These are phyloP conservation scores for Tieghemostelium lacteum DNA, from an alignment of 78 protist species.

Conservation along the genomic window DNA sequence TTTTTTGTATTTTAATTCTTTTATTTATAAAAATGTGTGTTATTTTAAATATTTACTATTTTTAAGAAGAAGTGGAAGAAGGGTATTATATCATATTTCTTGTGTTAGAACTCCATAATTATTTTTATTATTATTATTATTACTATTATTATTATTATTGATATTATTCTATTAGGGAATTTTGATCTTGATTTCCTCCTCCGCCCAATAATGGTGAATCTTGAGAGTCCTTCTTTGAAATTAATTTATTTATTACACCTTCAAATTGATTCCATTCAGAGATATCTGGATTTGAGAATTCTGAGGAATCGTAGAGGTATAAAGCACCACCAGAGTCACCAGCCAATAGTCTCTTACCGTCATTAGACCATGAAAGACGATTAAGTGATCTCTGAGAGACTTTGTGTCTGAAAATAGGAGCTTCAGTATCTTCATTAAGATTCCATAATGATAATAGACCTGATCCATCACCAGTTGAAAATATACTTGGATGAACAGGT, in stretches of 20 bases:
- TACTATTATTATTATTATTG: no score
- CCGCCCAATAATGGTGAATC: constrained; percentile 67
- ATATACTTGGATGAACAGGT: constrained; percentile 88
- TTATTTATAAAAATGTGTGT: no score
- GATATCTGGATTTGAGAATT: constrained; percentile 38
- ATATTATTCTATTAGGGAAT: no score
- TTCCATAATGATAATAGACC: constrained; percentile 86
- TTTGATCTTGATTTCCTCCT: no score
- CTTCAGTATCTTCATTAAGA: constrained; percentile 45
- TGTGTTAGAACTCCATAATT: no score
- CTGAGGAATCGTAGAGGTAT: constrained; percentile 57
- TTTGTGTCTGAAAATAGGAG: constrained; percentile 58
- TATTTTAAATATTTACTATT: no score
- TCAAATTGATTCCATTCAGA: constrained; percentile 62
- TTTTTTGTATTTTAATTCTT: no score
- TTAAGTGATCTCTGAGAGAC: constrained; percentile 37
- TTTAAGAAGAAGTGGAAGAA: no score
- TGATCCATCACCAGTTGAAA: constrained; percentile 88
- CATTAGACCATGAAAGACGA: constrained; percentile 67
- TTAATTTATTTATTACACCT: constrained; percentile 46
- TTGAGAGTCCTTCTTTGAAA: constrained; percentile 19
- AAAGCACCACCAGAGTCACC: constrained; percentile 78
- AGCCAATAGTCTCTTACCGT: constrained; percentile 56
- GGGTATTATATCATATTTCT: no score
- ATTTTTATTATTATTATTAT: no score